Evolutionary conservation across 805 yeast genomes (phyloP), one percentile per base, ranked within the genome.

Genomic region (Candida ovalis): DNA sequence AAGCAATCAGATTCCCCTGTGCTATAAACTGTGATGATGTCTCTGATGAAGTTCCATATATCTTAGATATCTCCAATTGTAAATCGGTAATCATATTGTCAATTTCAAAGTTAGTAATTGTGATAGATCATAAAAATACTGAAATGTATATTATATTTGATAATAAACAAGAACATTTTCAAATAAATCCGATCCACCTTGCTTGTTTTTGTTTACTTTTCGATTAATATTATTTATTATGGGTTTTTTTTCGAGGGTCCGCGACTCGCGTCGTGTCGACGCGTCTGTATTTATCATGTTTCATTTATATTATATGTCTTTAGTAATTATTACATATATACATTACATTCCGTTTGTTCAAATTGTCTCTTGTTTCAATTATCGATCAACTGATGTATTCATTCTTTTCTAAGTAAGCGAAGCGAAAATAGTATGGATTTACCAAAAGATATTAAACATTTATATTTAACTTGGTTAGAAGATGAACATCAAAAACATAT

Each of bases 381-480:
- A 15, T 2, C 13, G 37, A 6, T 33, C 12, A 33, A 33, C 6
- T 10, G 4, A 7, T 33, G 18, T 33, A 17, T 33, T 17, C 19
- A 17, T 33, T 17, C 19, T 4, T 7, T n/a, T n/a, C n/a, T n/a
- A n/a, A n/a, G n/a, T n/a, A n/a, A n/a, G n/a, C n/a, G n/a, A n/a
- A n/a, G n/a, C n/a, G n/a, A n/a, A n/a, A n/a, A n/a, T n/a, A 37
- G 13, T 9, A 74, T 74, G 77, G 69, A 71, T 5, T 60, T 73
- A 1, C 77, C 81, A 0, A 51, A 52, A 7, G 79, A 82, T 56
- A 62, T 81, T 46, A 82, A 78, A 49, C 71, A 69, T 40, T 66
- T 82, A 13, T 82, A 82, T 55, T 55, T 73, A 2, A 65, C 69
- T 43, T 85, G 88, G 87, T 69, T 86, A 5, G 79, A 80, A 48